Percentiles rank a stretch among this genome's conserved stretches.
Conservation (phyloP, 2,329 filamentous ascomycete genomes). For the Rhynchosporium graminicola region DNA sequence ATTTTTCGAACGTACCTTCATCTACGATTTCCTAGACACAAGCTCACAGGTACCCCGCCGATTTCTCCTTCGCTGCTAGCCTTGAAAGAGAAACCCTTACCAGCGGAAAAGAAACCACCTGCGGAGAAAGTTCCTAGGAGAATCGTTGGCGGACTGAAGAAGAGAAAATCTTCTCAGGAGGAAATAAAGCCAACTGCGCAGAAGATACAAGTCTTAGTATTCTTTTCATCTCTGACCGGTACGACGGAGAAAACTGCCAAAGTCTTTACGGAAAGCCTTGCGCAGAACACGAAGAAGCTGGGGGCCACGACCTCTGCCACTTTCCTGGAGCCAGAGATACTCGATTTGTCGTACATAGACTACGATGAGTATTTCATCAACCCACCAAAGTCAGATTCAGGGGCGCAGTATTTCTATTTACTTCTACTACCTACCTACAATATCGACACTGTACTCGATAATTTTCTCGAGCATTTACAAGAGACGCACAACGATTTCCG, state of each 20-base stretch:
- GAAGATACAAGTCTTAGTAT: conserved; percentile 73
- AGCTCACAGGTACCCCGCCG: conserved; percentile 38
- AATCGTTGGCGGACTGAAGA: conserved; percentile 41
- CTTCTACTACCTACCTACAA: conserved; percentile 90
- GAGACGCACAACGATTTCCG: conserved; percentile 97
- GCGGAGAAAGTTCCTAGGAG: conserved; percentile 42
- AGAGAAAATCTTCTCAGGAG: conserved; percentile 31
- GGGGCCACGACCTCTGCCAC: conserved; percentile 35
- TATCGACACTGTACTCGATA: conserved; percentile 88
- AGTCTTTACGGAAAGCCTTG: conserved; percentile 59
- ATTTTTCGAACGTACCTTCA: conserved; percentile 40
- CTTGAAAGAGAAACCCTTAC: conserved; percentile 31
- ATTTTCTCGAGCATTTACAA: conserved; percentile 80
- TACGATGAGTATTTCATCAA: conserved; percentile 91
- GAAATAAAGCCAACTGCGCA: conserved; percentile 40
- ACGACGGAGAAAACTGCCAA: conserved; percentile 75
- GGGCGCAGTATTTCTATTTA: conserved; percentile 72
- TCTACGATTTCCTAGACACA: conserved; percentile 37
- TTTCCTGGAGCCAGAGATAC: conserved; percentile 61
- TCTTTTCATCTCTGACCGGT: conserved; percentile 87
- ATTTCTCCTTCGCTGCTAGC: conserved; percentile 29
- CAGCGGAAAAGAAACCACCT: conserved; percentile 30
- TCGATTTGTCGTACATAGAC: conserved; percentile 83
- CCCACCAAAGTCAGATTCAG: conserved; percentile 61
- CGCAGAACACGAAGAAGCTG: conserved; percentile 43